A percentile compares a stretch with the other conserved stretches of the same genome.
Conservation (phyloP, 164 flowering plant genomes). For the Umbellularia californica region DNA sequence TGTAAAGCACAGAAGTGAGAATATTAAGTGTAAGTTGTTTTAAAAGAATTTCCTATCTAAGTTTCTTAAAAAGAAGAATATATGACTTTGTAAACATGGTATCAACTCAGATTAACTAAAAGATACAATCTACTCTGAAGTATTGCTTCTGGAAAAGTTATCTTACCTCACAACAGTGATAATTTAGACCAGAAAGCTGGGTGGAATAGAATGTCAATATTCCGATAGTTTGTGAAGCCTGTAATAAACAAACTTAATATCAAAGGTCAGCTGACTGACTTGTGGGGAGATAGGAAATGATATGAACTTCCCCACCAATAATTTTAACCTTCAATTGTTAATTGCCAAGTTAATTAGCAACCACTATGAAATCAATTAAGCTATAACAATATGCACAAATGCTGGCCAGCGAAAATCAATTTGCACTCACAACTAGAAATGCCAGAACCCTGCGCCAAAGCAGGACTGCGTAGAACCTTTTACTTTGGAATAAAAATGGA, state of each 20-base stretch:
- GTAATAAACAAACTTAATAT: too few relatives aligned
- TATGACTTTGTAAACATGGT: not conserved
- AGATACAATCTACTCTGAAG: not conserved
- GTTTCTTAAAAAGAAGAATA: not conserved
- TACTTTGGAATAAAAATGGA: constrained; percentile 87
- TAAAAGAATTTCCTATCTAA: not conserved
- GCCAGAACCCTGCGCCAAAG: constrained; percentile 42
- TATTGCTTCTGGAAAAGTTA: not conserved
- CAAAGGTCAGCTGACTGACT: not conserved
- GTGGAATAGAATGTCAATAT: constrained; percentile 89
- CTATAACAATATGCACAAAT: not conserved
- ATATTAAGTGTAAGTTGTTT: not conserved
- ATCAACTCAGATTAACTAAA: not conserved
- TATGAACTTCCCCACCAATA: not conserved
- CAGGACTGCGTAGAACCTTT: constrained; percentile 89
- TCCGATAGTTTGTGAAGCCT: constrained; percentile 61
- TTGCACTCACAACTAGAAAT: constrained; percentile 83
- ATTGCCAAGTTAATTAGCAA: not conserved
- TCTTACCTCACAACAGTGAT: constrained; percentile 94
- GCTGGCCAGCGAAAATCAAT: not conserved
- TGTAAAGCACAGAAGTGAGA: constrained; percentile 17
- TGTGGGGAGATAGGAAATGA: not conserved
- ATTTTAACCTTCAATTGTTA: not conserved
- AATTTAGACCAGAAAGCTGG: constrained; percentile 97
- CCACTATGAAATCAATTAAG: not conserved